These are phyloP conservation scores for Penicillium paradoxum DNA, from an alignment of 495 filamentous ascomycete genomes.

Conservation along the genomic window DNA sequence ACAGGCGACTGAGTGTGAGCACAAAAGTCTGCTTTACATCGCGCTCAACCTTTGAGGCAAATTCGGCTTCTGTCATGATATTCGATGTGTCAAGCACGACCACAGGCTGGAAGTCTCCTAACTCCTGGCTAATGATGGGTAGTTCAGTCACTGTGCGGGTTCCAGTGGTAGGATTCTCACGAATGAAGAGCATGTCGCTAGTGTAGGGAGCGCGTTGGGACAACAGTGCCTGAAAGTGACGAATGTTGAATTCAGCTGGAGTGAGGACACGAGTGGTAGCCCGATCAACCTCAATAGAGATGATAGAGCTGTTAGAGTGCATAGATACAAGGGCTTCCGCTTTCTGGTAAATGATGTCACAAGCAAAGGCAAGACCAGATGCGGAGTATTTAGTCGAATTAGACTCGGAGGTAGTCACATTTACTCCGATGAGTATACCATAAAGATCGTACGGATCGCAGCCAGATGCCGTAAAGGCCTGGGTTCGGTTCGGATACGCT, in stretches of 20 bases:
- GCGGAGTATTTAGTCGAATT: conserved; percentile 19
- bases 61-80: conserved; percentile 30
- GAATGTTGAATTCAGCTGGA: conserved; percentile 28
- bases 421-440: conserved; percentile 35
- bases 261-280: conserved; percentile 20
- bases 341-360: conserved; percentile 32
- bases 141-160: conserved; percentile 31
- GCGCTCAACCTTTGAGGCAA: conserved; percentile 26
- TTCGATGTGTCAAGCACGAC: conserved; percentile 31
- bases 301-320: conserved; percentile 42
- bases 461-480: conserved; percentile 26
- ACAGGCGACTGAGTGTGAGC: conserved; percentile 33
- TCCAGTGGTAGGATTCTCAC: conserved; percentile 27
- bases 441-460: conserved; percentile 37
- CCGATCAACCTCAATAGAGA: conserved; percentile 17
- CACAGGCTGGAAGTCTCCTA: conserved; percentile 32
- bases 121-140: conserved; percentile 34
- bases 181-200: conserved; percentile 37
- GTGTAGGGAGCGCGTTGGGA: conserved; percentile 35
- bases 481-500: conserved; percentile 11
- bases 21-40: conserved; percentile 36
- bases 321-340: conserved; percentile 31
- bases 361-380: conserved; percentile 33
- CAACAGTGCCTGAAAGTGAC: conserved; percentile 33
- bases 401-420: conserved; percentile 19